Evolutionary conservation across 164 flowering plant species (phyloP), one percentile per base, ranked within the genome.

Genomic region (Annona squamosa): DNA sequence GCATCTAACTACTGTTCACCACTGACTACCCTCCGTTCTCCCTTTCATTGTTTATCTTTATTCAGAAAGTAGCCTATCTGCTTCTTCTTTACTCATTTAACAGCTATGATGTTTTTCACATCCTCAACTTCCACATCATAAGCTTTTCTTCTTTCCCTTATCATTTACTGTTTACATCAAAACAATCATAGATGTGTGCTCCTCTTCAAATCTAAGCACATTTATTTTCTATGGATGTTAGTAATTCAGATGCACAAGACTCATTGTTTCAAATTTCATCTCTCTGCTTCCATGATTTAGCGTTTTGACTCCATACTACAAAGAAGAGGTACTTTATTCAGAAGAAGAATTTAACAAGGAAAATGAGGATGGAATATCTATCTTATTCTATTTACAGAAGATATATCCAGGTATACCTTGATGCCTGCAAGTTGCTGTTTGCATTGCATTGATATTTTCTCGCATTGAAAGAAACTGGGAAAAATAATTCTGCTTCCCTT

Each of bases 301-400:
- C 85, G 97, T 95, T 77, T 83, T 95, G 87, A 95, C 98, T 77
- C 99, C 99, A 65, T 96, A 93, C 75, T 93, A 83, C 86, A 93
- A 84, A 66, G 99, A 96, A 84, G 91, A 91, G 26, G 97, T 96
- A 76, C 91, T 91, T 48, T 96, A 89, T 80, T 87, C 98, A 2
- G 86, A 79, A 74, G 97, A 89, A 0, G 98, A 93, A 75, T 90
- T 96, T 46, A 73, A 87, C 68, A 78, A 81, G 82, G 94, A 91
- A 86, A 96, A 96, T 82, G 99, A 96, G 78, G 98, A 96, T 86
- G 99, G 99, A 57, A 92, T 96, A 78, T 79, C 98, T 48, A 87
- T 75, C 73, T 80, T 93, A 79, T 95, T 95, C 83, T 95, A 95
- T 83, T 87, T 95, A 18, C 85, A 87, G 83, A 91, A 85, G 70